These are phyloP conservation scores for Coemansia sp. DNA, from an alignment of 192 early-diverging fungal species.

Conservation along the genomic window DNA sequence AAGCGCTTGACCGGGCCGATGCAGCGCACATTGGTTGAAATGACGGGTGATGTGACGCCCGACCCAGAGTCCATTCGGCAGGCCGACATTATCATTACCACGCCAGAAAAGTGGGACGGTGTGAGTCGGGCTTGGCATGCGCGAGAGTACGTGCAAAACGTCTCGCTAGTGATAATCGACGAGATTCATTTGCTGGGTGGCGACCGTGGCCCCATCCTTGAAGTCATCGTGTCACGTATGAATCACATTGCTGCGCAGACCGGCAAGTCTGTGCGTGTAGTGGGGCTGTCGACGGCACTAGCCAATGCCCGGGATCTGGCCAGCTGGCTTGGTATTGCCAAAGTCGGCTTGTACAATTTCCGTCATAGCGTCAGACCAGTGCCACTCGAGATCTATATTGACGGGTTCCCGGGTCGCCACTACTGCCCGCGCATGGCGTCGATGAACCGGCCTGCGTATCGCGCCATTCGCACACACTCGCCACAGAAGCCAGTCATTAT, in stretches of 20 bases:
- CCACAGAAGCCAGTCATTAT: constrained; percentile 92
- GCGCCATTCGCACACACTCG: constrained; percentile 92
- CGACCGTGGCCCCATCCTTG: constrained; percentile 94
- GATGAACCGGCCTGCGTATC: constrained; percentile 98
- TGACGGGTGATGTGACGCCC: constrained; percentile 95
- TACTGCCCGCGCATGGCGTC: constrained; percentile 98
- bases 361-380: constrained; percentile 95
- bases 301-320: constrained; percentile 95
- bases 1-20: constrained; percentile 64
- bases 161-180: constrained; percentile 94
- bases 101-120: constrained; percentile 99
- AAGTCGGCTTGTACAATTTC: constrained; percentile 93
- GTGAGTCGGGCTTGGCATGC: constrained; percentile 90
- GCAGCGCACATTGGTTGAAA: constrained; percentile 83
- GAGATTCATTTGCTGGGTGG: constrained; percentile 97
- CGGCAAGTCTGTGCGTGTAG: constrained; percentile 76
- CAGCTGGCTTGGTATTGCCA: constrained; percentile 92
- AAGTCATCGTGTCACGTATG: constrained; percentile 98
- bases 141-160: constrained; percentile 82
- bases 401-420: constrained; percentile 94
- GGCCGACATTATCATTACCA: constrained; percentile 97
- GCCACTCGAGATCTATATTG: constrained; percentile 95
- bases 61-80: constrained; percentile 80
- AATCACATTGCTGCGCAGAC: constrained; percentile 90
- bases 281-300: constrained; percentile 93